phyloP scores from a whole-genome alignment of 768 basidiomycete species.

The Cystobasidium ongulense region DNA sequence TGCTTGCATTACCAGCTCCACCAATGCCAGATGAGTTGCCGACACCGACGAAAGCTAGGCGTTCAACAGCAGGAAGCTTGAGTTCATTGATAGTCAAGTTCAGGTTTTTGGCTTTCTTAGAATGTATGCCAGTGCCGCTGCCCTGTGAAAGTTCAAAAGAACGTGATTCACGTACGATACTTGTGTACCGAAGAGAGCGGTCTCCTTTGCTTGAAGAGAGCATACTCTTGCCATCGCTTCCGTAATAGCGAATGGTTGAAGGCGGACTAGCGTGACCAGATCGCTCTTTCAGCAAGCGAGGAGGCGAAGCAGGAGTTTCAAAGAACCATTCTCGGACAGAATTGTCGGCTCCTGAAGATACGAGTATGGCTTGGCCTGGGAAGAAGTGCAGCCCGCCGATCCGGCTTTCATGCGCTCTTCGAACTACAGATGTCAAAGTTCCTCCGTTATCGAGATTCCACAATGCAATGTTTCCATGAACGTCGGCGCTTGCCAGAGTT shows the following conservation, averaged over 20 bases:
- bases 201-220: slow-evolving; percentile 62
- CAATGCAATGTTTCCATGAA: slow-evolving; percentile 76
- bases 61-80: slow-evolving; percentile 71
- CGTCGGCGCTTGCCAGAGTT: slow-evolving; percentile 76
- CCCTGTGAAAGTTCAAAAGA: slow-evolving; percentile 94
- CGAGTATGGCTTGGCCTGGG: slow-evolving; percentile 78
- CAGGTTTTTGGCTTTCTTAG: slow-evolving; percentile 59
- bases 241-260: slow-evolving; percentile 86
- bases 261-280: slow-evolving; percentile 88
- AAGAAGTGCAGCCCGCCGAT: slow-evolving; percentile 83
- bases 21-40: neutral
- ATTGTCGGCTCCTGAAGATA: slow-evolving; percentile 88
- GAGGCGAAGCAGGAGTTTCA: slow-evolving; percentile 77
- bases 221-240: slow-evolving; percentile 91
- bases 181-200: slow-evolving; percentile 77
- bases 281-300: slow-evolving; percentile 80
- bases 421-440: slow-evolving; percentile 65
- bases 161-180: slow-evolving; percentile 87
- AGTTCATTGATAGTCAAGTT: slow-evolving; percentile 71
- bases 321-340: slow-evolving; percentile 98
- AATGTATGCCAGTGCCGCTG: slow-evolving; percentile 36
- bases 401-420: slow-evolving; percentile 79
- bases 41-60: slow-evolving; percentile 54
- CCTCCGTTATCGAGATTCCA: slow-evolving; percentile 82
- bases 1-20: slow-evolving; percentile 47